Percentiles rank a stretch among this genome's conserved stretches.
phyloP scores from a whole-genome alignment of 1,284 basidiomycete genomes.

The Apiotrichum mycotoxinovorans region DNA sequence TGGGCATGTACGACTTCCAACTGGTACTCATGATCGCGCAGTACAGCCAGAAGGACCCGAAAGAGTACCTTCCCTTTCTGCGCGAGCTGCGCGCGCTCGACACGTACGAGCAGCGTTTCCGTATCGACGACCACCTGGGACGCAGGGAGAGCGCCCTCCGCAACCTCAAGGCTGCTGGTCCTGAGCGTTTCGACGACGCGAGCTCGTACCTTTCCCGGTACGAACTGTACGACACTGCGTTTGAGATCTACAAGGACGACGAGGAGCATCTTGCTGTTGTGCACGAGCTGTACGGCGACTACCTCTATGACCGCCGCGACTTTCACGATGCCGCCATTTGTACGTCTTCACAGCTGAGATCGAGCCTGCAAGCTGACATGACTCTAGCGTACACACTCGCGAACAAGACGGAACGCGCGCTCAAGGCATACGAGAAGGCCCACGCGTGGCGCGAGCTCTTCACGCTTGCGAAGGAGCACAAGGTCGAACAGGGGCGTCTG shows the following conservation, averaged over 20 bases:
- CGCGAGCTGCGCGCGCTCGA: constrained; percentile 79
- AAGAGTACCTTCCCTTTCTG: constrained; percentile 96
- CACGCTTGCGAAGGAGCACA: constrained; percentile 61
- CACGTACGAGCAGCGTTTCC: constrained; percentile 77
- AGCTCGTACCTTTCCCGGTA: constrained; percentile 75
- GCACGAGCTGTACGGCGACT: constrained; percentile 79
- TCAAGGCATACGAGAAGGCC: constrained; percentile 79
- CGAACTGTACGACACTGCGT: constrained; percentile 68
- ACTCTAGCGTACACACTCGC: constrained; percentile 72
- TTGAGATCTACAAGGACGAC: constrained; percentile 68
- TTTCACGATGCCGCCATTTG: constrained; percentile 78
- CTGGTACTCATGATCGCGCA: constrained; percentile 95
- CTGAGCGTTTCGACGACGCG: constrained; percentile 66
- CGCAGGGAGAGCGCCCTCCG: constrained; percentile 70
- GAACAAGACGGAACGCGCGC: constrained; percentile 62
- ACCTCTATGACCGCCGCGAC: constrained; percentile 78
- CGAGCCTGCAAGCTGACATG: constrained; percentile 6
- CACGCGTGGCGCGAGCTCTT: constrained; percentile 88
- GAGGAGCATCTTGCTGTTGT: constrained; percentile 61
- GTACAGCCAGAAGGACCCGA: constrained; percentile 94
- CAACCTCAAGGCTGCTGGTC: constrained; percentile 67
- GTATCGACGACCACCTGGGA: constrained; percentile 88
- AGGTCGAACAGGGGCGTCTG: constrained; percentile 57
- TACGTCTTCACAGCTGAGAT: constrained; percentile 44
- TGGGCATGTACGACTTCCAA: constrained; percentile 98